These are phyloP conservation scores for Rhizopus stolonifer DNA, from an alignment of 371 early-diverging fungal genomes.

Conservation along the genomic window DNA sequence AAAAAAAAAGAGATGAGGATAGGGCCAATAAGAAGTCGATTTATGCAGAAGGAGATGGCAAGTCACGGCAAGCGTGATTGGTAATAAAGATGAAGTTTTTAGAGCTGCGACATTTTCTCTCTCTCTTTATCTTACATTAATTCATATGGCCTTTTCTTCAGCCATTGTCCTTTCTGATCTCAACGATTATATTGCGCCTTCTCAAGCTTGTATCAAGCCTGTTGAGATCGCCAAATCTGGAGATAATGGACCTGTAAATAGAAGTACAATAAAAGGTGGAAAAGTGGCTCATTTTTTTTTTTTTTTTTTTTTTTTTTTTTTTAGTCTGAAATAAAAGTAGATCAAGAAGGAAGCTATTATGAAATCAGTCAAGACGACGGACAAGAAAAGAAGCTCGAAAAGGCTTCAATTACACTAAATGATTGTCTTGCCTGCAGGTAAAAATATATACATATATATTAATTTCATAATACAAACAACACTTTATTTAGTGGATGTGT, in stretches of 20 bases:
- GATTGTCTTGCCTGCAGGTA: conserved; percentile 98
- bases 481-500: conserved; percentile 83
- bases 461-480: conserved; percentile 2
- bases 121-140: neutral
- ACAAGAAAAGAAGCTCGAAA: conserved; percentile 73
- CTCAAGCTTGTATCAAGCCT: conserved; percentile 95
- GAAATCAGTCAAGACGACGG: conserved; percentile 88
- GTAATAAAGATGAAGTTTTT: neutral
- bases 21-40: neutral
- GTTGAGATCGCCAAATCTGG: conserved; percentile 73
- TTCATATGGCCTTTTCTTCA: conserved; percentile 69
- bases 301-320: conserved; percentile 7
- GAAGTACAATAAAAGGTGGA: no score
- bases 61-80: neutral
- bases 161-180: conserved; percentile 86
- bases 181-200: conserved; percentile 94
- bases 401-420: conserved; percentile 84
- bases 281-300: no score
- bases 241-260: conserved; percentile 38
- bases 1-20: conserved; percentile 4
- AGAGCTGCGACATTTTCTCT: neutral
- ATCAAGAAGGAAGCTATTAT: conserved; percentile 66
- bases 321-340: conserved; percentile 67
- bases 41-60: neutral
- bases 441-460: neutral